These are phyloP conservation scores for Arthrocladium fulminans DNA, from an alignment of 2,329 filamentous ascomycete genomes.

Conservation along the genomic window DNA sequence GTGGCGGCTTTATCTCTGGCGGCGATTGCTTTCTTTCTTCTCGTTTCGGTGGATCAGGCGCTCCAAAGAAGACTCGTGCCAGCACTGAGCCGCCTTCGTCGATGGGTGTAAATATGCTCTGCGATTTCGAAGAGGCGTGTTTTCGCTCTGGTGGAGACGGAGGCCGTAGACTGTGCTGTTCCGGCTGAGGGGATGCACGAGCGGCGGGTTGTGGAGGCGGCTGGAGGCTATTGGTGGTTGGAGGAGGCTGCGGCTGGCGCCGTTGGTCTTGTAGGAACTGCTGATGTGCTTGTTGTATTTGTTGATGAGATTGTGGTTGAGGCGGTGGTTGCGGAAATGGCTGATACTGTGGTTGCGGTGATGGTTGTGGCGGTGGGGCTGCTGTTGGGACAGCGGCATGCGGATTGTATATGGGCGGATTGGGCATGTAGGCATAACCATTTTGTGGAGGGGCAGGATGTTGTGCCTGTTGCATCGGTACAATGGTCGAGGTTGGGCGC, in stretches of 20 bases:
- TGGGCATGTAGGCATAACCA: slow-evolving; percentile 75
- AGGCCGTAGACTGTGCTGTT: slow-evolving; percentile 28
- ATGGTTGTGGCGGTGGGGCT: slow-evolving; percentile 26
- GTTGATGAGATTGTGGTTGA: slow-evolving; percentile 33
- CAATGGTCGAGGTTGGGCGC: slow-evolving; percentile 64
- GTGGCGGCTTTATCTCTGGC: slow-evolving; percentile 44
- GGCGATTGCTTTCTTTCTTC: slow-evolving; percentile 55
- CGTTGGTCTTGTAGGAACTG: slow-evolving; percentile 69
- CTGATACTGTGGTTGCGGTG: slow-evolving; percentile 30
- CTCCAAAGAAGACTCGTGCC: slow-evolving; percentile 66
- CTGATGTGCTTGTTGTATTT: slow-evolving; percentile 50
- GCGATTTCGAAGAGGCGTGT: slow-evolving; percentile 58
- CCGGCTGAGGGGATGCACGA: slow-evolving; percentile 28
- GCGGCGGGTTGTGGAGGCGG: slow-evolving; percentile 47
- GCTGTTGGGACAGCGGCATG: slow-evolving; percentile 37
- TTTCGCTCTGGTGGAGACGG: slow-evolving; percentile 49
- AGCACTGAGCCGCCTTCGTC: slow-evolving; percentile 85
- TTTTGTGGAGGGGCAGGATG: slow-evolving; percentile 54
- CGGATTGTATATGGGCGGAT: slow-evolving; percentile 75
- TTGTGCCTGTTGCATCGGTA: slow-evolving; percentile 53
- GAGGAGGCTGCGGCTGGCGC: slow-evolving; percentile 55
- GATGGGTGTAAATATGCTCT: slow-evolving; percentile 95
- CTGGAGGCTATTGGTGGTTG: slow-evolving; percentile 51
- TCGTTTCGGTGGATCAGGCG: slow-evolving; percentile 43
- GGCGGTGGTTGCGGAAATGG: slow-evolving; percentile 36